Evolutionary conservation across 805 yeast genomes (phyloP).

Genomic region (Isabelozyma heimii): DNA sequence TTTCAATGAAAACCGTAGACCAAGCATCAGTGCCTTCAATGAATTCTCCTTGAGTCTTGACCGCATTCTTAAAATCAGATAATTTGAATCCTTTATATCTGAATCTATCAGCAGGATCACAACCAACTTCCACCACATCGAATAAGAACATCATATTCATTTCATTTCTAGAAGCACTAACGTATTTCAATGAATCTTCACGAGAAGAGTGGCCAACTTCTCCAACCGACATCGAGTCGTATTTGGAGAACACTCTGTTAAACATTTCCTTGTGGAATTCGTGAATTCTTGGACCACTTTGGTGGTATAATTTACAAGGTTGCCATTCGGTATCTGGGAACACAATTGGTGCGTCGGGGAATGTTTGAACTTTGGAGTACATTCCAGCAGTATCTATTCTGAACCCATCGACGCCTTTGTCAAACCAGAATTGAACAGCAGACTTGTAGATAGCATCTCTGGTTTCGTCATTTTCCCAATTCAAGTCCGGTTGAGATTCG

Average conservation of each 20-base stretch:
- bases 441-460: conserved; percentile 41
- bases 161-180: conserved; percentile 35
- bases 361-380: conserved; percentile 46
- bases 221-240: conserved; percentile 57
- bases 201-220: conserved; percentile 47
- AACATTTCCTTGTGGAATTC: conserved; percentile 56
- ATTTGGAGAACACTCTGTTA: conserved; percentile 37
- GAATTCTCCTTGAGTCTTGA: conserved; percentile 32
- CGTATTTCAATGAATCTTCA: conserved; percentile 43
- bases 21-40: conserved; percentile 53
- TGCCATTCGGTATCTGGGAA: conserved; percentile 42
- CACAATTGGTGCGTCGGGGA: conserved; percentile 48
- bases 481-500: conserved; percentile 55
- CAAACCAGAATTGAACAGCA: conserved; percentile 53
- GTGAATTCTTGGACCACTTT: conserved; percentile 55
- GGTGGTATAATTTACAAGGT: conserved; percentile 28
- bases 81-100: conserved; percentile 28
- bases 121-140: conserved; percentile 36
- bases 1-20: conserved; percentile 54
- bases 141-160: conserved; percentile 37
- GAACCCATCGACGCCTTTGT: conserved; percentile 58
- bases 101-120: conserved; percentile 33
- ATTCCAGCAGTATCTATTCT: conserved; percentile 56
- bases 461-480: conserved; percentile 52
- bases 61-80: conserved; percentile 40